A percentile compares a stretch with the other conserved stretches of the same genome.
These are phyloP conservation scores for Dactylis glomerata DNA, from an alignment of 176 grass and related monocot genomes.

Conservation along the genomic window DNA sequence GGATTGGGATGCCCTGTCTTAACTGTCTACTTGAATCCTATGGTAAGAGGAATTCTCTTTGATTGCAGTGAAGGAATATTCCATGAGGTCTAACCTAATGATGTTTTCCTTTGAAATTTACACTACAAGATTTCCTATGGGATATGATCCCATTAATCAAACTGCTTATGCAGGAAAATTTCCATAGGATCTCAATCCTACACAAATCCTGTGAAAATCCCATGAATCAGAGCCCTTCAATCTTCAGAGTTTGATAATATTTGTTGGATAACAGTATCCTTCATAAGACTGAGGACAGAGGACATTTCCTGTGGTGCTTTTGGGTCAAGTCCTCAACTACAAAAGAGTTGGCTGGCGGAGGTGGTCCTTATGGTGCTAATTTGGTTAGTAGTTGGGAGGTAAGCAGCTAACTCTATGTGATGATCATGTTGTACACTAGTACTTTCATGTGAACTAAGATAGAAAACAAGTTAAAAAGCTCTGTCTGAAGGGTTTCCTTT, in stretches of 20 bases:
- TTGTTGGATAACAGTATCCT: not conserved
- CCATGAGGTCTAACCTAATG: too few relatives aligned
- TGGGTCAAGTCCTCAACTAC: constrained; percentile 10
- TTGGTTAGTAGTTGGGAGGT: constrained; percentile 40
- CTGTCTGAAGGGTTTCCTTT: not conserved
- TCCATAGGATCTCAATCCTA: too few relatives aligned
- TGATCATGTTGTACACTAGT: constrained; percentile 12
- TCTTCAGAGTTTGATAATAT: not conserved
- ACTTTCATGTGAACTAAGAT: constrained; percentile 11
- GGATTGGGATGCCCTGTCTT: too few relatives aligned
- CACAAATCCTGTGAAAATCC: too few relatives aligned
- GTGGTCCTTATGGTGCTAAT: constrained; percentile 20
- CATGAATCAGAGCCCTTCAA: too few relatives aligned
- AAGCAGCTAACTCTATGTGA: not conserved
- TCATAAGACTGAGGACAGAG: not conserved
- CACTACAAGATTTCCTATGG: too few relatives aligned
- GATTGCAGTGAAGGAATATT: too few relatives aligned
- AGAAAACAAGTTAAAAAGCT: not conserved
- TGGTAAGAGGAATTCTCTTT: too few relatives aligned
- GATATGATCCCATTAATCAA: too few relatives aligned
- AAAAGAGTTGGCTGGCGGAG: not conserved
- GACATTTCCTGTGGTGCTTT: not conserved
- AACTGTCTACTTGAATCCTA: too few relatives aligned
- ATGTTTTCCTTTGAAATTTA: too few relatives aligned
- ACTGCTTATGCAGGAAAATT: too few relatives aligned